Base-by-base conservation (phyloP, 1,284 basidiomycete species). In the Apiotrichum veenhuisii region DNA sequence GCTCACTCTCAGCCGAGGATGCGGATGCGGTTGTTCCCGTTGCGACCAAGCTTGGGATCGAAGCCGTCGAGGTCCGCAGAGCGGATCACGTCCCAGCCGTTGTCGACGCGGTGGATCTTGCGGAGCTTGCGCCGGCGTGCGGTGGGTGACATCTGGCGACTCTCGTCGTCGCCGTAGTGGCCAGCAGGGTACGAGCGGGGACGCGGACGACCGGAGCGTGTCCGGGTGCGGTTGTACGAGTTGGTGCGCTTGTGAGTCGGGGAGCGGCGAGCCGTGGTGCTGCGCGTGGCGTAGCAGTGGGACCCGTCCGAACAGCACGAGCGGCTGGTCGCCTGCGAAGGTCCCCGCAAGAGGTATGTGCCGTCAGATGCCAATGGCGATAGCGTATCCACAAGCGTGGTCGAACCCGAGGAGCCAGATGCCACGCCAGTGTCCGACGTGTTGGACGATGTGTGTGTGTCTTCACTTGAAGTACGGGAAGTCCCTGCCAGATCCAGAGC, bases 41-140 rank as follows among this genome's bases (percentile, higher is more conserved):
- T 48, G 2, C 33, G 33, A 3, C 46, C 46, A 12, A 36, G 33
- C 33, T 25, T 37, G 10, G 34, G 33, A 5, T 23, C 26, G n/a
- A 45, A 54, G 14, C 52, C 52, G 37, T 54, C 52, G 27, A 54
- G 37, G 37, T 54, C 52, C 14, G 22, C 27, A 15, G 44, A 36
- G 25, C 45, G 52, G n/a, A 48, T 48, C 14, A 36, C 25, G 46
- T 48, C 46, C 46, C 46, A 48, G 9, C 46, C 46, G n/a, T 37
- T 48, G 11, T 48, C 46, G 30, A 48, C 46, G 15, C 46, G 46
- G 12, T 20, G 30, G 27, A 48, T 25, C 23, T 48, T 48, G 22
- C 46, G 46, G 33, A 48, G 46, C 25, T 14, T 25, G 20, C 46
- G 46, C 12, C 46, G 46, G 33, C 27, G 20, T 18, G 27, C 44